Conservation (phyloP, 2,329 filamentous ascomycete species). For the Monosporascus sp. region DNA sequence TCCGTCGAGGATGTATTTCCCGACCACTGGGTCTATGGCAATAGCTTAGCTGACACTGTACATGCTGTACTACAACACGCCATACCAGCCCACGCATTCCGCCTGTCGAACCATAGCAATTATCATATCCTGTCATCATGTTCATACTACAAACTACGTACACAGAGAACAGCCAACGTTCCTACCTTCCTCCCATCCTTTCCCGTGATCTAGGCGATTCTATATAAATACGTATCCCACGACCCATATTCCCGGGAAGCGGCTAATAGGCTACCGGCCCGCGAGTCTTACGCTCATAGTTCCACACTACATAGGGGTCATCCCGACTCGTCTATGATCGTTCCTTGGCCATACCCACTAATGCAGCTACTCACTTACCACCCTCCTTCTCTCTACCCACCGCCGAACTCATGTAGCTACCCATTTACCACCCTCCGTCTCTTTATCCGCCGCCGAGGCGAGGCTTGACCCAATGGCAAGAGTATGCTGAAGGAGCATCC, state of each 20-base stretch:
- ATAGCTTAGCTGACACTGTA: not conserved
- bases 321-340: no score
- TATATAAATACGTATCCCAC: not conserved
- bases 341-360: not conserved
- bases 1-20: no score
- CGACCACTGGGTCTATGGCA: no score
- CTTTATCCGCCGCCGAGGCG: no score
- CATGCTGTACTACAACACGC: not conserved
- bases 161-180: not conserved
- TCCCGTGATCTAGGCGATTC: no score
- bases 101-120: not conserved
- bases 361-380: not conserved
- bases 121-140: not conserved
- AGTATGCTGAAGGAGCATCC: no score
- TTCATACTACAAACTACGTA: not conserved
- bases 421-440: not conserved
- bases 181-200: not conserved
- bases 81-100: not conserved
- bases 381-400: no score
- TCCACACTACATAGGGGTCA: not conserved
- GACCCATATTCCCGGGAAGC: not conserved
- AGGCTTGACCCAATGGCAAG: no score
- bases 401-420: not conserved
- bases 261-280: not conserved
- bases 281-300: not conserved